phyloP scores from a whole-genome alignment of 164 flowering plant species.

The Warburgia ugandensis region DNA sequence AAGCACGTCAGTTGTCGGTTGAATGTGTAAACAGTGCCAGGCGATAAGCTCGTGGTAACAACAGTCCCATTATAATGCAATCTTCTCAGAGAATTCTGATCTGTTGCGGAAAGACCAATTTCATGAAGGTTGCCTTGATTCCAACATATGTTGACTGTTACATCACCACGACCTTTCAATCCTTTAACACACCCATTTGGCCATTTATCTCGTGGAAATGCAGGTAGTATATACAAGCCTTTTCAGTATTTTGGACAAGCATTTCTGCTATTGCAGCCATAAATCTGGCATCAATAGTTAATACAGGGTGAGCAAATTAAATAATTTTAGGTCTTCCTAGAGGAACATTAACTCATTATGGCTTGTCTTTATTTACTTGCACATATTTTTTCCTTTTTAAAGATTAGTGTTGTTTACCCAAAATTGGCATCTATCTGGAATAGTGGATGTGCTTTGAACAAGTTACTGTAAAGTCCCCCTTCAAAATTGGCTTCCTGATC shows the following conservation, averaged over 20 bases:
- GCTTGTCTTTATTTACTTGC: no score
- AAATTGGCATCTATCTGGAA: constrained; percentile 82
- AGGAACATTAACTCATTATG: no score
- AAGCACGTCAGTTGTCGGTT: constrained; percentile 30
- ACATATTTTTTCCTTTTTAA: no score
- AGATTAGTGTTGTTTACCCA: no score
- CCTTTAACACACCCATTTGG: constrained; percentile 69
- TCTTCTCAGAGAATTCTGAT: constrained; percentile 20
- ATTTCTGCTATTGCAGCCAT: constrained; percentile 75
- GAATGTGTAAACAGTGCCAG: constrained; percentile 43
- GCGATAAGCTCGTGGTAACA: constrained; percentile 22
- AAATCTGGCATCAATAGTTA: no score
- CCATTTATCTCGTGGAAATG: constrained; percentile 77
- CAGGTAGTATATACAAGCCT: constrained; percentile 69
- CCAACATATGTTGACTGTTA: constrained; percentile 73
- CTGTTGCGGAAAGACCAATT: constrained; percentile 50
- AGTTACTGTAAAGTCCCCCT: constrained; percentile 82
- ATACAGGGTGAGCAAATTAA: no score
- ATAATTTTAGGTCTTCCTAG: no score
- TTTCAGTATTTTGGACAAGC: constrained; percentile 78
- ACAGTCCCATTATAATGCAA: constrained; percentile 47
- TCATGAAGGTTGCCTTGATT: constrained; percentile 64
- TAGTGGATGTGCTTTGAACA: constrained; percentile 84
- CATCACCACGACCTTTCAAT: constrained; percentile 68
- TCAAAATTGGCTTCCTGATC: constrained; percentile 43